A percentile compares a stretch with the other conserved stretches of the same genome.
These are phyloP conservation scores for Malassezia yamatoensis DNA, from an alignment of 1,284 basidiomycete genomes.

Conservation along the genomic window DNA sequence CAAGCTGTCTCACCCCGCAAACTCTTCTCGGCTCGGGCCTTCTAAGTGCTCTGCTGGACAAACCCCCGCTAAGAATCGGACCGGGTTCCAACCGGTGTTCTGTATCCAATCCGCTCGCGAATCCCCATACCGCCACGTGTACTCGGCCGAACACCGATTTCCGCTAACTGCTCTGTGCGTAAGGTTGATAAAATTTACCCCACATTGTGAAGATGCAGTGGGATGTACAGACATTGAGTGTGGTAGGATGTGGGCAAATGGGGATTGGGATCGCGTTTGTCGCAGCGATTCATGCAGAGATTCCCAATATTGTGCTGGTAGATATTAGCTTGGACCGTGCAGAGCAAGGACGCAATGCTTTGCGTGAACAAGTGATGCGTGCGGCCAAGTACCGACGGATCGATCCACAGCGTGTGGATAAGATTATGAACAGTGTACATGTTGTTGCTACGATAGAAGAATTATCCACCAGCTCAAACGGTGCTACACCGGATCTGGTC, in stretches of 20 bases:
- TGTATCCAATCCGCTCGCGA: not conserved
- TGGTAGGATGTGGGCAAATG: conserved; percentile 44
- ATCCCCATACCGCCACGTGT: not conserved
- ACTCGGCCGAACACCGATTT: not conserved
- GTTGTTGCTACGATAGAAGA: conserved; percentile 23
- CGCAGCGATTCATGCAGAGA: conserved; percentile 53
- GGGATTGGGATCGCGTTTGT: conserved; percentile 68
- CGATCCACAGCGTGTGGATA: conserved; percentile 60
- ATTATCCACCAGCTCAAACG: conserved; percentile 36
- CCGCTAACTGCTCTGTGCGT: too few species aligned
- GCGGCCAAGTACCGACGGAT: conserved; percentile 76
- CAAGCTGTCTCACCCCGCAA: not conserved
- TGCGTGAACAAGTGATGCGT: conserved; percentile 66
- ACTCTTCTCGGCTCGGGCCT: not conserved
- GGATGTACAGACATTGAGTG: conserved; percentile 17
- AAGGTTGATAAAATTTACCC: too few species aligned
- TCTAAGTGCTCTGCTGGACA: not conserved
- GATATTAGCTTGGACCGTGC: conserved; percentile 18
- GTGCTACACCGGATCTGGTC: conserved; percentile 70
- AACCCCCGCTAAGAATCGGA: not conserved
- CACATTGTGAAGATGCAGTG: not conserved
- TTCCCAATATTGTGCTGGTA: conserved; percentile 24
- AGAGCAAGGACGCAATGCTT: conserved; percentile 54
- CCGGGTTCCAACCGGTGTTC: not conserved
- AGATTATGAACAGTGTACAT: conserved; percentile 52